Evolutionary conservation across 2,329 filamentous ascomycete species (phyloP).

Genomic region (Fusarium caatingaense): DNA sequence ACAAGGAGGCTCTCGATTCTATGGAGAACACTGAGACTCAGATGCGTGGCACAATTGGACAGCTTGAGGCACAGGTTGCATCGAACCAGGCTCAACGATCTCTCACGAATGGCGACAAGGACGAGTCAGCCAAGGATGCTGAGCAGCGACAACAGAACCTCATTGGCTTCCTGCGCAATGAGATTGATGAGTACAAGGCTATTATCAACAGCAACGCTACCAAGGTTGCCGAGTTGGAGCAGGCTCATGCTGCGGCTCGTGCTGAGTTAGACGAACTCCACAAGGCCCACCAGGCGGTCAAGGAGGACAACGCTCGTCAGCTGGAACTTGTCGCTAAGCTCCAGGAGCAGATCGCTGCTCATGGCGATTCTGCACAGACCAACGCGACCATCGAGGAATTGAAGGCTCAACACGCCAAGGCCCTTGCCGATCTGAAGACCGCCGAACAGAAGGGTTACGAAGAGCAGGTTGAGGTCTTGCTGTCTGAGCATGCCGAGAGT

Average conservation of each 20-base stretch:
- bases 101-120: slow-evolving; percentile 51
- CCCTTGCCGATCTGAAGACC: slow-evolving; percentile 61
- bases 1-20: slow-evolving; percentile 75
- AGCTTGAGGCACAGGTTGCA: slow-evolving; percentile 73
- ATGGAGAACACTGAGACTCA: slow-evolving; percentile 79
- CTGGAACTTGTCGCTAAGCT: slow-evolving; percentile 63
- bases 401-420: slow-evolving; percentile 61
- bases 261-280: slow-evolving; percentile 75
- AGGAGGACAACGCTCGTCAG: slow-evolving; percentile 58
- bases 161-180: slow-evolving; percentile 71
- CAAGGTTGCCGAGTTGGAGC: slow-evolving; percentile 79
- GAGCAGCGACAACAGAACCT: slow-evolving; percentile 68
- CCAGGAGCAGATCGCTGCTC: slow-evolving; percentile 68
- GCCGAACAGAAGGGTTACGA: slow-evolving; percentile 67
- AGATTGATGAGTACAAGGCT: slow-evolving; percentile 84
- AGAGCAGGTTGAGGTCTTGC: slow-evolving; percentile 67
- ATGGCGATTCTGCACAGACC: slow-evolving; percentile 67
- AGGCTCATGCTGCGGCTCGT: slow-evolving; percentile 73
- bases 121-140: slow-evolving; percentile 59
- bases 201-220: slow-evolving; percentile 75
- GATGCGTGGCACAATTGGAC: slow-evolving; percentile 76
- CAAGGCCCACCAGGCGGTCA: slow-evolving; percentile 66
- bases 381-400: slow-evolving; percentile 66
- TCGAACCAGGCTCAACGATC: slow-evolving; percentile 65
- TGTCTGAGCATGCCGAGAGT: slow-evolving; percentile 69